Base-by-base conservation (phyloP, 2,329 filamentous ascomycete species). In the Penicillium aurantiogriseum region DNA sequence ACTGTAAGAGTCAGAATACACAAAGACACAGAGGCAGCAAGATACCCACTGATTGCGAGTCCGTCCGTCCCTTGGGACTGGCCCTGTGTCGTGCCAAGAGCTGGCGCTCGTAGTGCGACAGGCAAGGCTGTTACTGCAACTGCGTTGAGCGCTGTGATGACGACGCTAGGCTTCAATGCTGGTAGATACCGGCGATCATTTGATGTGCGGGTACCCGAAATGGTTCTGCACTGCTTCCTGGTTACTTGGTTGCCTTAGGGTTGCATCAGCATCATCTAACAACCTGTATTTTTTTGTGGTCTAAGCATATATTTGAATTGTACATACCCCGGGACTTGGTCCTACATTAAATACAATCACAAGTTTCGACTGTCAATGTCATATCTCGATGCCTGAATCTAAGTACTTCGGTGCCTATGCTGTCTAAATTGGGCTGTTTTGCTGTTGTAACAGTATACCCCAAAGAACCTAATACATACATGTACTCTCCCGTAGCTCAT, bases 271-370 rank as follows among this genome's bases (percentile, higher is more conserved):
- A 35, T 29, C 45, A 45, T 55, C 15, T n/a, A 21, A 21, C 55
- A 54, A 52, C 19, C 29, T 54, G 48, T 13, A 17, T 17, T 39
- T 49, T 35, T 40, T 49, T 46, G 33, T 46, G 43, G 53, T 21
- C 19, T 27, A 31, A 35, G 21, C 33, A 44, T 54, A 46, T 49
- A 38, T 57, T 27, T 48, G 45, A 60, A 43, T 45, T 63, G 44
- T 60, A 63, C 42, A 62, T 64, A 65, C 52, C 59, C 55, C 25
- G 38, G 50, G 51, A 39, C 36, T 7, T 33, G 1, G 48, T 58
- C 59, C 51, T 33, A 54, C 13, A 36, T 46, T 23, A 46, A 27
- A 36, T 36, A 11, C 55, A 44, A 49, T 21, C 45, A 45, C 19
- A 21, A 51, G 9, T 51, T 31, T 42, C 21, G 5, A 51, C 17